Evolutionary conservation across 306 rosid genomes (phyloP).

Genomic region (Lupinus albus): DNA sequence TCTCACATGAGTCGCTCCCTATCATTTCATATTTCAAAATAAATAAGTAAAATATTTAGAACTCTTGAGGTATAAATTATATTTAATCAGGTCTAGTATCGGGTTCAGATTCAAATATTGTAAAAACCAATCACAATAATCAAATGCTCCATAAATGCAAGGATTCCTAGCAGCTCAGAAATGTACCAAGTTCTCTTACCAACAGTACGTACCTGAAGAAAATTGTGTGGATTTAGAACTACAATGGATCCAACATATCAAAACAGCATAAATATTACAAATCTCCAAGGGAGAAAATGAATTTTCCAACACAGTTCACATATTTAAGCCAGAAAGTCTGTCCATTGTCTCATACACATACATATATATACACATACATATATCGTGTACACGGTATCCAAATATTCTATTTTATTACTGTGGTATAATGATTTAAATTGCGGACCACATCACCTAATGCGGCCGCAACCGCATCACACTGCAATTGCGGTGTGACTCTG

Average conservation of each 20-base stretch:
- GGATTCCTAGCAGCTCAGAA: conserved; percentile 10
- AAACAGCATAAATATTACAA: neutral
- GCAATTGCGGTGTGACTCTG: too few species aligned
- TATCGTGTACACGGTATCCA: neutral
- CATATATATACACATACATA: neutral
- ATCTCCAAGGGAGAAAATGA: conserved; percentile 12
- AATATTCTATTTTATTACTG: neutral
- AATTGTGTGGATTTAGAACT: conserved; percentile 12
- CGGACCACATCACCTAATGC: too few species aligned
- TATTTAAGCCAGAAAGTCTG: conserved; percentile 31
- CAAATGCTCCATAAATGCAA: conserved; percentile 18
- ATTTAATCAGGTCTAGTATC: too few species aligned
- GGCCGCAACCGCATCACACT: too few species aligned
- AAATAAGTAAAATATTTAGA: too few species aligned
- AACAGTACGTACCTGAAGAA: conserved; percentile 32
- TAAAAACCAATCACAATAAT: conserved; percentile 1
- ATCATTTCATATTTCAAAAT: too few species aligned
- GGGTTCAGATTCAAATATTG: too few species aligned
- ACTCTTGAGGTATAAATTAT: too few species aligned
- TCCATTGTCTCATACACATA: conserved; percentile 1
- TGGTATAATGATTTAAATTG: too few species aligned
- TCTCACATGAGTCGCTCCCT: too few species aligned
- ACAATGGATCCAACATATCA: conserved; percentile 6
- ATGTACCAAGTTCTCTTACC: conserved; percentile 20
- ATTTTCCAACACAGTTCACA: neutral